Percentiles rank a stretch among this genome's conserved stretches.
Conservation (phyloP, 805 yeast species). For the Yarrowia porcina region DNA sequence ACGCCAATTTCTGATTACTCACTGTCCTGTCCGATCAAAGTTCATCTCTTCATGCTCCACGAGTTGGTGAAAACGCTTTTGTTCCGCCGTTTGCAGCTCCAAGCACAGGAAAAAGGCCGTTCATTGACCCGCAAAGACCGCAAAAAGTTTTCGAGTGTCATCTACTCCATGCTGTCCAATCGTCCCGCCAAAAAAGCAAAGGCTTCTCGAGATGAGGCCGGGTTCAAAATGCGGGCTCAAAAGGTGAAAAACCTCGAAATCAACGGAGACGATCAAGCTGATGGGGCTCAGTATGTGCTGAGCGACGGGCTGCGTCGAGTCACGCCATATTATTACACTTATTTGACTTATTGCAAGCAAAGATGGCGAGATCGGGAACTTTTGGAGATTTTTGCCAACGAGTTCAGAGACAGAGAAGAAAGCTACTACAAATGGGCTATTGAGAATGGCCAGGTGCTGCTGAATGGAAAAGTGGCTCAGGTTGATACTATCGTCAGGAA, state of each 20-base stretch:
- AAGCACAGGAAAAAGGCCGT: background rate
- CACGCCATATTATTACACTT: constrained; percentile 83
- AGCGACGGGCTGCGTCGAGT: constrained; percentile 54
- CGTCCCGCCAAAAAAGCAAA: background rate
- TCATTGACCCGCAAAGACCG: background rate
- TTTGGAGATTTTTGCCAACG: constrained; percentile 74
- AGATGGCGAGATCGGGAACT: constrained; percentile 88
- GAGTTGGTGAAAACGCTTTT: constrained; percentile 12
- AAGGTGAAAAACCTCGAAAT: background rate
- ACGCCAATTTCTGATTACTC: background rate
- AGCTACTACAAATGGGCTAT: constrained; percentile 61
- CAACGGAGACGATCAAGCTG: constrained; percentile 11
- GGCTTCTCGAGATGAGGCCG: constrained; percentile 4
- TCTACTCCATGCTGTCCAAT: background rate
- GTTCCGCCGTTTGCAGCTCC: background rate
- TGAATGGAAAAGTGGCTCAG: constrained; percentile 65
- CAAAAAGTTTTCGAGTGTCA: background rate
- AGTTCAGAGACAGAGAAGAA: constrained; percentile 75
- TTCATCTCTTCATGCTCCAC: background rate
- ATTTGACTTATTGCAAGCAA: constrained; percentile 83
- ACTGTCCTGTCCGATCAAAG: no score
- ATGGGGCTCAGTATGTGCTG: constrained; percentile 1
- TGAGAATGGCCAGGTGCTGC: constrained; percentile 70
- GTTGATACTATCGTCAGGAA: constrained; percentile 65
- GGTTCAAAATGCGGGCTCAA: constrained; percentile 2